Evolutionary conservation across 2,329 filamentous ascomycete genomes (phyloP).

Genomic region (Neurospora sp.): DNA sequence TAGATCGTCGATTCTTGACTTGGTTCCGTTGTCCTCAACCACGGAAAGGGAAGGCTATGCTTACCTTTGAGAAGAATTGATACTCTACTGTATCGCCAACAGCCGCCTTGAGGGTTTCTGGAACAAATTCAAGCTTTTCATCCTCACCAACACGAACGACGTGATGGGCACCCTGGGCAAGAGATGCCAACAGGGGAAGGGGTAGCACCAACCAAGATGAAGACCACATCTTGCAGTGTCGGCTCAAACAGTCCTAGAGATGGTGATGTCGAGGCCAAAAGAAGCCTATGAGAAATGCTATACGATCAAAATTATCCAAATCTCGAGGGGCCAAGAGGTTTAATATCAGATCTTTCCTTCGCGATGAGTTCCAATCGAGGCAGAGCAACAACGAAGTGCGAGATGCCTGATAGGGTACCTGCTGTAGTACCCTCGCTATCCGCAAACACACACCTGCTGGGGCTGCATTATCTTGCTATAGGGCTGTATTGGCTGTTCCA

Average conservation of each 20-base stretch:
- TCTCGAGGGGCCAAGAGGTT: background rate
- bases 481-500: background rate
- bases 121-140: conserved; percentile 27
- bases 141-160: conserved; percentile 29
- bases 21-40: background rate
- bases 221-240: conserved; percentile 21
- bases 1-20: background rate
- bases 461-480: background rate
- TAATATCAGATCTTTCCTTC: background rate
- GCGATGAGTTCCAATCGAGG: background rate
- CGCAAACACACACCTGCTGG: background rate
- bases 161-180: conserved; percentile 21
- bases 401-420: background rate
- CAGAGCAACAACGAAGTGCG: background rate
- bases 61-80: conserved; percentile 29
- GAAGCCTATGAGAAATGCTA: background rate
- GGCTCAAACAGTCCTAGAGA: background rate
- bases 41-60: background rate
- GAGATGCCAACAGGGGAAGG: conserved; percentile 18
- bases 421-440: background rate
- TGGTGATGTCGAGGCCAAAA: background rate
- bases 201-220: conserved; percentile 16
- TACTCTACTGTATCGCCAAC: conserved; percentile 31
- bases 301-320: background rate
- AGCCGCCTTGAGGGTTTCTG: conserved; percentile 24